These are phyloP conservation scores for Nannochloropsis granulata DNA, from an alignment of 108 stramenopile species.

Conservation along the genomic window DNA sequence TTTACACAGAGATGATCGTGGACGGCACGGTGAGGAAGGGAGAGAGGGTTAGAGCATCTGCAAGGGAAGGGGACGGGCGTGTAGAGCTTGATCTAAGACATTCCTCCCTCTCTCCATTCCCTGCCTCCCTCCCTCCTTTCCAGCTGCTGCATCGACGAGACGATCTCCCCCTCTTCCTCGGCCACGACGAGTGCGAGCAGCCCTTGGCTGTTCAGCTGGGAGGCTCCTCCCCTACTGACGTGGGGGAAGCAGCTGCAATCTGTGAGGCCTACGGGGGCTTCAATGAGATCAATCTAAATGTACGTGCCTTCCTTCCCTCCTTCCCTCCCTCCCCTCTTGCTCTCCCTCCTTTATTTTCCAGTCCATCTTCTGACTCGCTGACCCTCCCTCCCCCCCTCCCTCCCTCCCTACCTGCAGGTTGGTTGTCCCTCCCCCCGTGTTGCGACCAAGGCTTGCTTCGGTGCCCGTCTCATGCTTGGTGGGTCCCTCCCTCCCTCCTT, in stretches of 20 bases:
- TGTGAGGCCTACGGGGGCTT: not conserved
- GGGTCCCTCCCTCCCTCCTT: too few species aligned
- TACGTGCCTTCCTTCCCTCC: not conserved
- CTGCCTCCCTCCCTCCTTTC: too few species aligned
- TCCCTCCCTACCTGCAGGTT: too few species aligned
- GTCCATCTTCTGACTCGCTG: too few species aligned
- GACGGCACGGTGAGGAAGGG: slow-evolving; percentile 3
- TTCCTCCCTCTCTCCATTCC: not conserved
- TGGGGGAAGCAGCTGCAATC: too few species aligned
- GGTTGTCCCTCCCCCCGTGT: too few species aligned
- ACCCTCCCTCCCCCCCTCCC: too few species aligned
- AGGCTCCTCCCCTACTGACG: too few species aligned
- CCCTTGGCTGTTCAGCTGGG: too few species aligned
- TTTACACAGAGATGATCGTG: slow-evolving; percentile 21
- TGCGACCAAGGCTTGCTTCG: too few species aligned
- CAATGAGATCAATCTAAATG: not conserved
- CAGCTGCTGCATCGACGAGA: not conserved
- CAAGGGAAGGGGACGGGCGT: not conserved
- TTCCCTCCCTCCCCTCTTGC: not conserved
- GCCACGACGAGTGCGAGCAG: not conserved
- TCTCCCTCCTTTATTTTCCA: not conserved
- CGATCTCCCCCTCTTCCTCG: not conserved
- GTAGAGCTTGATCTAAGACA: not conserved
- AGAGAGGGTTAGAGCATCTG: not conserved
- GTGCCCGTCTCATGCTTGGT: too few species aligned